Base-by-base conservation (phyloP, 257 asterid species). In the Haberlea rhodopensis region DNA sequence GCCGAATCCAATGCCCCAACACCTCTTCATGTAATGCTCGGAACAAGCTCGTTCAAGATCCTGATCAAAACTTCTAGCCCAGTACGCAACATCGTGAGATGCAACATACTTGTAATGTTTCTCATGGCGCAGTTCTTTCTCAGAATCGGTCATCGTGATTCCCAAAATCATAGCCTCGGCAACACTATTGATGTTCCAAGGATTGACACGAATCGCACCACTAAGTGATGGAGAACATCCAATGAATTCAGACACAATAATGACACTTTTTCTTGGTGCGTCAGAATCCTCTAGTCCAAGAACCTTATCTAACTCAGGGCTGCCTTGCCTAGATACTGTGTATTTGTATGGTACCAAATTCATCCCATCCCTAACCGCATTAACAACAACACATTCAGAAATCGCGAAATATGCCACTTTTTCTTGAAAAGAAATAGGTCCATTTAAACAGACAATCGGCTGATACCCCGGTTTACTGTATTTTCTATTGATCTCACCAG, bases 171-270 rank as follows among this genome's bases (percentile, higher is more conserved):
- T 87, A 0, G 82, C 97, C 45, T 78, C 85, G 0, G 92, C 80
- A 37, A 90, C 91, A 46, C 87, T 68, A 19, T 78, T 76, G 16
- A 82, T 76, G 56, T 90, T 77, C 97, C 97, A 90, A 0, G 97
- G 97, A 59, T 90, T 90, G 13, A 87, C 96, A 55, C 97, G 74
- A 43, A 90, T 85, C 0, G 97, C 97, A 0, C 97, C 97, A 27
- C 97, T 90, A 0, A 90, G 80, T 15, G 97, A 90, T 1, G 97
- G 97, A 18, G 97, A 90, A 70, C 97, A 90, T 3, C 97, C 97
- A 8, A 90, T 84, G 73, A 90, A 90, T 31, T 90, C 97, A 0
- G 97, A 90, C 2, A 87, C 97, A 49, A 90, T 76, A 53, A 90
- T 84, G n/a, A 90, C 87, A 56, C 97, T 90, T 67, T 69, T 82